These are phyloP conservation scores for Coniochaeta prunicola DNA, from an alignment of 2,329 filamentous ascomycete species.

Conservation along the genomic window DNA sequence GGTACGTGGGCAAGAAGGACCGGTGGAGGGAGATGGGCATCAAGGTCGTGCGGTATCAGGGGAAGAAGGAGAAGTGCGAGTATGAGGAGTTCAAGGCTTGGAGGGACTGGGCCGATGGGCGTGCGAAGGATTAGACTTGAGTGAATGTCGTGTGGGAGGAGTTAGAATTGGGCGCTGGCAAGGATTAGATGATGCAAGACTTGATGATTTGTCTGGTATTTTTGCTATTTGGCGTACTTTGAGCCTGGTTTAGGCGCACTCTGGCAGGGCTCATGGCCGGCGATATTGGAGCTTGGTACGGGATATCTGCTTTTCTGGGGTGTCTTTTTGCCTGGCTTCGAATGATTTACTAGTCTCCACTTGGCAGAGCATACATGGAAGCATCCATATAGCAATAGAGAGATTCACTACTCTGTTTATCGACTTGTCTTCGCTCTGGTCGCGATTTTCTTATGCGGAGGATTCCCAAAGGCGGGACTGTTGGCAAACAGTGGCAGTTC, in stretches of 20 bases:
- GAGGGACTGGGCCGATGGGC: conserved; percentile 60
- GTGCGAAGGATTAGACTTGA: conserved; percentile 7
- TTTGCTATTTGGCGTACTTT: background rate
- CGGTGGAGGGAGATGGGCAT: conserved; percentile 75
- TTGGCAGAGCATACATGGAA: too few relatives aligned
- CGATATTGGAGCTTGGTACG: background rate
- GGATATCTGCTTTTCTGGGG: background rate
- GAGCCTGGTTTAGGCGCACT: background rate
- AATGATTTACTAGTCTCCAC: background rate
- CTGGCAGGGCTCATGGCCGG: background rate
- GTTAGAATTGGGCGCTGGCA: background rate
- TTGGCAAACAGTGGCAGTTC: too few relatives aligned
- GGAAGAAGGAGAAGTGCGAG: conserved; percentile 63
- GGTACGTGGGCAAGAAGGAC: conserved; percentile 76
- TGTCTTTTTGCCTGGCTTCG: background rate
- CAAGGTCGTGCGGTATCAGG: conserved; percentile 78
- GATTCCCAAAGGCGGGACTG: too few relatives aligned
- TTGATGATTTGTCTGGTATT: background rate
- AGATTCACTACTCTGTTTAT: background rate
- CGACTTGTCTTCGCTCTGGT: too few relatives aligned
- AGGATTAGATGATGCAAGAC: background rate
- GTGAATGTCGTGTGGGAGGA: conserved; percentile 4
- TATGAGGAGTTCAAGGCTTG: conserved; percentile 75
- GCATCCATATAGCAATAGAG: background rate
- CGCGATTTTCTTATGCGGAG: too few relatives aligned